Evolutionary conservation across 805 yeast genomes (phyloP).

Genomic region (Wilhelminamyces savonicus): DNA sequence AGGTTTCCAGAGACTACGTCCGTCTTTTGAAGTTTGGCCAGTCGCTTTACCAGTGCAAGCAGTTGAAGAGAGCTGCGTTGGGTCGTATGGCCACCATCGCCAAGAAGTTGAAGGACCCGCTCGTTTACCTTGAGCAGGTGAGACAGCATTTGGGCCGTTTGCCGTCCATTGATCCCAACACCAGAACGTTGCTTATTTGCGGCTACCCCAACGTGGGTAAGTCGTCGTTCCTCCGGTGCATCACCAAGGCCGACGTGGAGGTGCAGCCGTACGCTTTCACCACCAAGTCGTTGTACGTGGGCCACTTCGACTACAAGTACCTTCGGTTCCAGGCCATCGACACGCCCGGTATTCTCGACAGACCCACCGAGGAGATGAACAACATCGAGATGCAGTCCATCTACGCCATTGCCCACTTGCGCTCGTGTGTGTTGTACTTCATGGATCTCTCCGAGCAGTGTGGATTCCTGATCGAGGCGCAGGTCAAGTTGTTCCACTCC

Average conservation of each 20-base stretch:
- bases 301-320: slow-evolving; percentile 98
- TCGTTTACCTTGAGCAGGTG: slow-evolving; percentile 92
- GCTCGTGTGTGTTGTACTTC: slow-evolving; percentile 93
- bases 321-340: slow-evolving; percentile 98
- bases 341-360: slow-evolving; percentile 97
- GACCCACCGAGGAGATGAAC: slow-evolving; percentile 99
- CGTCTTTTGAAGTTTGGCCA: slow-evolving; percentile 95
- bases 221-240: slow-evolving; percentile 86
- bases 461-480: slow-evolving; percentile 96
- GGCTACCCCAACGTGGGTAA: slow-evolving; percentile 99
- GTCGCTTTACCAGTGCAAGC: slow-evolving; percentile 97
- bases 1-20: slow-evolving; percentile 91
- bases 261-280: slow-evolving; percentile 99
- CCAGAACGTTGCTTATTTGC: slow-evolving; percentile 94
- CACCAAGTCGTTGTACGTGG: slow-evolving; percentile 93
- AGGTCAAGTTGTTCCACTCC: slow-evolving; percentile 93
- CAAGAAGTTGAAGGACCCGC: slow-evolving; percentile 91
- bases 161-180: slow-evolving; percentile 97
- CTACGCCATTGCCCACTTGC: slow-evolving; percentile 96
- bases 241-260: slow-evolving; percentile 97
- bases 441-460: slow-evolving; percentile 99
- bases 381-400: slow-evolving; percentile 99
- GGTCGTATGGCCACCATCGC: slow-evolving; percentile 99
- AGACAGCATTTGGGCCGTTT: slow-evolving; percentile 98
- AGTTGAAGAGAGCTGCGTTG: slow-evolving; percentile 94